Conservation (phyloP, 371 early-diverging fungal species). For the Haplosporangium sp. region DNA sequence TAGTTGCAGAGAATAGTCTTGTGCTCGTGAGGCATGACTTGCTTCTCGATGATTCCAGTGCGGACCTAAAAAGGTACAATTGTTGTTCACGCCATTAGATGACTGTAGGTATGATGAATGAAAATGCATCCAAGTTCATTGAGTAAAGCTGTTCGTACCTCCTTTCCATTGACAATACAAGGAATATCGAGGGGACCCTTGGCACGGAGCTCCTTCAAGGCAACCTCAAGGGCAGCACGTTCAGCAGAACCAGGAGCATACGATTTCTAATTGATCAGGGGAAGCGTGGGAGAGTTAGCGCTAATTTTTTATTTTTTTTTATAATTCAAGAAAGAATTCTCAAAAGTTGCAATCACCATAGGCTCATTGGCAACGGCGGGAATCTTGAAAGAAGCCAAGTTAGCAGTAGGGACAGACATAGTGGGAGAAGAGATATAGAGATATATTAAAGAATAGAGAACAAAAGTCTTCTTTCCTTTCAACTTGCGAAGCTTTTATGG, state of each 20-base stretch:
- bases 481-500: too few relatives aligned
- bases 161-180: slow-evolving; percentile 87
- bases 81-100: too few relatives aligned
- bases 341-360: slow-evolving; percentile 64
- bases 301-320: background rate
- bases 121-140: background rate
- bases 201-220: slow-evolving; percentile 81
- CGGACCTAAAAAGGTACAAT: slow-evolving; percentile 57
- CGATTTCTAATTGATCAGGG: slow-evolving; percentile 59
- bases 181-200: slow-evolving; percentile 85
- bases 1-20: slow-evolving; percentile 83
- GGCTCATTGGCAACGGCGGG: slow-evolving; percentile 92
- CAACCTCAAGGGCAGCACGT: slow-evolving; percentile 78
- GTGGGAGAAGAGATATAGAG: slow-evolving; percentile 6
- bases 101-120: background rate
- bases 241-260: slow-evolving; percentile 89
- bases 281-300: slow-evolving; percentile 22
- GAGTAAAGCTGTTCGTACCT: slow-evolving; percentile 58
- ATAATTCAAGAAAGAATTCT: background rate
- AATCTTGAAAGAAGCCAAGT: slow-evolving; percentile 79
- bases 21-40: slow-evolving; percentile 90
- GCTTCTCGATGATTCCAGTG: slow-evolving; percentile 76
- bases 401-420: slow-evolving; percentile 63
- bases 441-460: background rate
- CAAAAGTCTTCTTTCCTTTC: too few relatives aligned